Percentiles rank a stretch among this genome's conserved stretches.
These are phyloP conservation scores for Vanrija sp. DNA, from an alignment of 1,284 basidiomycete species.

Conservation along the genomic window DNA sequence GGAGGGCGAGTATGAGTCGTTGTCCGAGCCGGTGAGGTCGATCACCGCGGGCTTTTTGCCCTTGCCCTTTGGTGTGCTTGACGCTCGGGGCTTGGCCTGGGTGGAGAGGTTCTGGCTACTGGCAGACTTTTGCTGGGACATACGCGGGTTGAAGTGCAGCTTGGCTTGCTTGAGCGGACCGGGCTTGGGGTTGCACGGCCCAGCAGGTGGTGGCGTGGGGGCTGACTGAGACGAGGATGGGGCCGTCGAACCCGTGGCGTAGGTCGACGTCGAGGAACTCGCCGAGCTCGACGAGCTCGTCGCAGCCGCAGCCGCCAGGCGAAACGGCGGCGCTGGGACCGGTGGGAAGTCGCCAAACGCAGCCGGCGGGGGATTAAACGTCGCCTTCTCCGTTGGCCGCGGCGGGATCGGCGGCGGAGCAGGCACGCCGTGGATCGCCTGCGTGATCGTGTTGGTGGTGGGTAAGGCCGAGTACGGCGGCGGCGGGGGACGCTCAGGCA, in stretches of 20 bases:
- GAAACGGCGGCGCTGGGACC: no score
- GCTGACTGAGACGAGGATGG: not conserved
- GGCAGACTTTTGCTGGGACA: no score
- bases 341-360: not conserved
- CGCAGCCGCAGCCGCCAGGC: no score
- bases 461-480: no score
- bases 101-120: not conserved
- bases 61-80: no score
- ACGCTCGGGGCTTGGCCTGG: not conserved
- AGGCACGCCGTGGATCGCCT: no score
- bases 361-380: not conserved
- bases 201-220: not conserved
- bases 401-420: not conserved
- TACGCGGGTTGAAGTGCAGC: not conserved
- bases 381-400: not conserved
- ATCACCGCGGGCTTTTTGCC: not conserved
- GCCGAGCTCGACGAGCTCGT: not conserved
- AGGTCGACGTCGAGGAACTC: not conserved
- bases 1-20: slow-evolving; percentile 6
- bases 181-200: not conserved
- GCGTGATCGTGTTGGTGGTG: no score
- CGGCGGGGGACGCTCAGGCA: no score
- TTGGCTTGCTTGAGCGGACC: not conserved
- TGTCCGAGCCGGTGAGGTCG: slow-evolving; percentile 8
- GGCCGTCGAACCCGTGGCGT: not conserved